Conservation (phyloP, 805 yeast species). For the Candida argentea region DNA sequence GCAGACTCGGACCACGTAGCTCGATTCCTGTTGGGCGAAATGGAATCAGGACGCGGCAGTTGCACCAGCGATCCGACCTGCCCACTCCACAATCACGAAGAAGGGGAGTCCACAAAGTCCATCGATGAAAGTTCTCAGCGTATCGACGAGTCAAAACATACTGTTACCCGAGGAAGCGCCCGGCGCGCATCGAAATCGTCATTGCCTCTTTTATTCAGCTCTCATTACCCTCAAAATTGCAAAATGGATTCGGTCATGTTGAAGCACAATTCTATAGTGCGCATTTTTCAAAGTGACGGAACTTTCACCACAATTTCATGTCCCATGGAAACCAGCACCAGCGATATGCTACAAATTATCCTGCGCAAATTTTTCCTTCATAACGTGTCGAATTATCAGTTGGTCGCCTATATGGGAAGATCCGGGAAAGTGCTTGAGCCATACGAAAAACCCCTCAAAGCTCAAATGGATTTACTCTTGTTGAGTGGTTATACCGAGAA, state of each 20-base stretch:
- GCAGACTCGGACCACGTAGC: not conserved
- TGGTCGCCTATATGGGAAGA: slow-evolving; percentile 68
- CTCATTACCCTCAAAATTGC: slow-evolving; percentile 3
- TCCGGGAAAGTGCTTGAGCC: slow-evolving; percentile 62
- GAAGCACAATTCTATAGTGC: slow-evolving; percentile 40
- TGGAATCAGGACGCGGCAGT: no score
- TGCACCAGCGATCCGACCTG: no score
- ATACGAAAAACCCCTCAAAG: slow-evolving; percentile 65
- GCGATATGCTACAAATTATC: slow-evolving; percentile 59
- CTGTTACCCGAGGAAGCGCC: not conserved
- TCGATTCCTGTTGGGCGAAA: no score
- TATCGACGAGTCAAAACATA: not conserved
- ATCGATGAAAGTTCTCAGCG: slow-evolving; percentile 2
- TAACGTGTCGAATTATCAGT: slow-evolving; percentile 59
- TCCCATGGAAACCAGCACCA: slow-evolving; percentile 66
- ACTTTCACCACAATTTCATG: slow-evolving; percentile 79
- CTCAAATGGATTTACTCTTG: slow-evolving; percentile 63
- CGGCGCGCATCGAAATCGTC: not conserved
- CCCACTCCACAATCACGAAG: not conserved
- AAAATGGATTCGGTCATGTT: slow-evolving; percentile 5
- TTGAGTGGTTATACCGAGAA: slow-evolving; percentile 70
- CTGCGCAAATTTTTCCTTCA: slow-evolving; percentile 73
- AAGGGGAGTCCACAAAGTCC: slow-evolving; percentile 2
- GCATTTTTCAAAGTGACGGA: slow-evolving; percentile 77
- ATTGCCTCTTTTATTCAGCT: slow-evolving; percentile 28